Evolutionary conservation across 306 rosid genomes (phyloP).

Genomic region (Quercus glauca): DNA sequence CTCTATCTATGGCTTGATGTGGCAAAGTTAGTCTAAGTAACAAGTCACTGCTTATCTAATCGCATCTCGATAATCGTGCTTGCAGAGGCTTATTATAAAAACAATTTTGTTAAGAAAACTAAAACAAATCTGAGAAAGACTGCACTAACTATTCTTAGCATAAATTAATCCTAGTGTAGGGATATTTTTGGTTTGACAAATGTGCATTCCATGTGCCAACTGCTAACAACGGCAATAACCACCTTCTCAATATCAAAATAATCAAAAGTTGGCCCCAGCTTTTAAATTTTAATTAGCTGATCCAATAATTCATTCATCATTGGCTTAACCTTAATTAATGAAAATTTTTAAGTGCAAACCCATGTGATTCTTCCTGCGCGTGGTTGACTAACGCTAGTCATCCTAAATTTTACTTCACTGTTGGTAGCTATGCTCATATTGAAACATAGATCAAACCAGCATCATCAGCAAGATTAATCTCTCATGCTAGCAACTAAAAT

Average conservation of each 20-base stretch:
- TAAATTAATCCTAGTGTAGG: neutral
- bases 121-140: neutral
- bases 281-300: neutral
- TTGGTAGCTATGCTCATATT: neutral
- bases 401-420: conserved; percentile 7
- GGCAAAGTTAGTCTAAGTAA: too few species aligned
- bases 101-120: too few species aligned
- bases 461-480: too few species aligned
- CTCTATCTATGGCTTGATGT: too few species aligned
- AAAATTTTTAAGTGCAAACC: neutral
- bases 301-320: conserved; percentile 1
- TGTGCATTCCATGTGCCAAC: conserved; percentile 40
- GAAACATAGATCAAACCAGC: too few species aligned
- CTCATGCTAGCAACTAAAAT: too few species aligned
- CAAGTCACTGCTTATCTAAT: neutral
- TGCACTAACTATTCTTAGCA: neutral
- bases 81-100: neutral
- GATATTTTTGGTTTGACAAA: conserved; percentile 16
- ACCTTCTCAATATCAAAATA: conserved; percentile 5
- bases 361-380: conserved; percentile 20
- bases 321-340: conserved; percentile 1
- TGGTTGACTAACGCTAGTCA: conserved; percentile 1
- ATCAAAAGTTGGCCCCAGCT: neutral
- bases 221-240: conserved; percentile 32
- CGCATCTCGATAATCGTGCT: neutral